Base-by-base conservation (phyloP, 1,284 basidiomycete species). In the Ceratobasidium sp. region DNA sequence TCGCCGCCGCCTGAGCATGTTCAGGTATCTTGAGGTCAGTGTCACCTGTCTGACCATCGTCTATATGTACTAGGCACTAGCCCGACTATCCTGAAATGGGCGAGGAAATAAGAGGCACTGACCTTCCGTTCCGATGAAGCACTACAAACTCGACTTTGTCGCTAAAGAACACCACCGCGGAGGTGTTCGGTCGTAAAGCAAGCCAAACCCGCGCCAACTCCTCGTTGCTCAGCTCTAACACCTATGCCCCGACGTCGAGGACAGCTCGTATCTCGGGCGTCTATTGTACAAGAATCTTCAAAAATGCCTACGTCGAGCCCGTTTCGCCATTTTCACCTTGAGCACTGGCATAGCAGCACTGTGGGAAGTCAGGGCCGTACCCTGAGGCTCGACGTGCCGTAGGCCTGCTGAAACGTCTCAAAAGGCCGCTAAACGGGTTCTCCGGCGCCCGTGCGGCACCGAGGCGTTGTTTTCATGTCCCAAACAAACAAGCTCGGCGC, bases 11-110 rank as follows among this genome's bases (percentile, higher is more conserved):
- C 4, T 84, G 81, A 57, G 80, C 81, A 23, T 80, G 73, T 1
- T 21, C 55, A 0, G 87, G 87, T 43, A 88, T 78, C 50, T 84
- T 87, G 18, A 88, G 78, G 76, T 88, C 87, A 0, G 86, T 88
- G 6, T 87, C 87, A 35, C 87, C 79, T 0, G 88, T 88, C 73
- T 88, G 87, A 0, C 84, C 85, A 75, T 89, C 87, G 52, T 88
- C 87, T 0, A 89, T 82, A 73, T 89, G 89, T 1, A 87, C 76
- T 3, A 87, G 73, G 43, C 85, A 87, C 74, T 81, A 79, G 18
- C 83, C 81, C 0, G 87, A 77, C 67, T 82, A 82, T 46, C 82
- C 79, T 1, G 76, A 79, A 74, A 82, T 86, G 0, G 82, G 81
- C 1, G 87, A 88, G 5, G 83, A 81, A 3, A 78, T 59, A 1